Evolutionary conservation across 345 rosid genomes (phyloP).

Genomic region (Clausena lansium): DNA sequence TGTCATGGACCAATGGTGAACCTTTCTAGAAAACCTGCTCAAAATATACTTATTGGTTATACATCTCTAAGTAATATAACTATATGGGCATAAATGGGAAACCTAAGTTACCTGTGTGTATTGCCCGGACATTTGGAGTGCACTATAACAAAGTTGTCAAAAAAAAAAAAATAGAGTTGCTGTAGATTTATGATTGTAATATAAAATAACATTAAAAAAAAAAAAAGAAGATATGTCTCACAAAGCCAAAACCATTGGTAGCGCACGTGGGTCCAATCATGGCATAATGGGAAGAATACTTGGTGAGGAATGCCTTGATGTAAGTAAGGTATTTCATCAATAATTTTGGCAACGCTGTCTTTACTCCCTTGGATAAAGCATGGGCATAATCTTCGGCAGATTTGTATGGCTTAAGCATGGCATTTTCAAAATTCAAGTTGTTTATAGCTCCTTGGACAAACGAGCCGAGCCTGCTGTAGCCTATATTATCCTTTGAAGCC

Average conservation of each 20-base stretch:
- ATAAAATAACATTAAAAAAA: background rate
- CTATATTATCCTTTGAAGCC: background rate
- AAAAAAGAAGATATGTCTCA: too few relatives aligned
- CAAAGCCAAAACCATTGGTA: conserved; percentile 48
- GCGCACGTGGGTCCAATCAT: conserved; percentile 20
- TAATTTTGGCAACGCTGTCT: conserved; percentile 26
- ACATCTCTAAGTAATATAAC: too few relatives aligned
- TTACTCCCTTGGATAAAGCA: background rate
- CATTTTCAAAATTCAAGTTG: background rate
- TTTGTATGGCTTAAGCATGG: background rate
- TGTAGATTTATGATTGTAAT: too few relatives aligned
- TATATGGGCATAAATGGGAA: too few relatives aligned
- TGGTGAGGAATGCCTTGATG: conserved; percentile 16
- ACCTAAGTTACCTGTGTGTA: too few relatives aligned
- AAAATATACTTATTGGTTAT: background rate
- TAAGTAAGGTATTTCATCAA: conserved; percentile 38
- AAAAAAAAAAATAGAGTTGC: too few relatives aligned
- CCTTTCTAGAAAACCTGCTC: background rate
- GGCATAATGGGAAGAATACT: conserved; percentile 17
- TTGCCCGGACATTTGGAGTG: too few relatives aligned
- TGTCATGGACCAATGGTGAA: background rate
- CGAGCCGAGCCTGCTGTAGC: background rate
- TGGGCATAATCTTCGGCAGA: background rate
- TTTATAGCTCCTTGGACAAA: background rate
- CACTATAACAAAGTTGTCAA: too few relatives aligned